Percentiles rank a stretch among this genome's conserved stretches.
Conservation (phyloP, 352 stramenopile species). For the Phytophthora megakarya region DNA sequence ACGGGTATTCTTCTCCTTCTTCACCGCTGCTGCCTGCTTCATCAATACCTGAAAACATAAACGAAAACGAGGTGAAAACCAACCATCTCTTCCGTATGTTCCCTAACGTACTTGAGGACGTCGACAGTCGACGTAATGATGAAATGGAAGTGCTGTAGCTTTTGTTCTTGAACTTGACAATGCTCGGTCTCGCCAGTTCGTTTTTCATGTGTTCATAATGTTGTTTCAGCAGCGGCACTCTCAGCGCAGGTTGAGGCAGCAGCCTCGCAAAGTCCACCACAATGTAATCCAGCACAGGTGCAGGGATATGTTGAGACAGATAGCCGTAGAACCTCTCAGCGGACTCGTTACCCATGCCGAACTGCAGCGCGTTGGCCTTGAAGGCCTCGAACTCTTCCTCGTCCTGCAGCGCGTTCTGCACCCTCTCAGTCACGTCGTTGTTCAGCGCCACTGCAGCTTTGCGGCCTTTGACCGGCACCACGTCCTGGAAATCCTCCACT, state of each 20-base stretch:
- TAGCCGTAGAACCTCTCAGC: slow-evolving; percentile 75
- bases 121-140: slow-evolving; percentile 29
- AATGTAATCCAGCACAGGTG: slow-evolving; percentile 63
- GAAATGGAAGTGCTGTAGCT: slow-evolving; percentile 61
- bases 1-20: slow-evolving; percentile 71
- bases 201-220: slow-evolving; percentile 64
- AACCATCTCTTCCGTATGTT: background rate
- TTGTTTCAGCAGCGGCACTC: slow-evolving; percentile 70
- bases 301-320: slow-evolving; percentile 55
- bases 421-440: slow-evolving; percentile 73
- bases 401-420: slow-evolving; percentile 52
- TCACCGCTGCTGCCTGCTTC: slow-evolving; percentile 60
- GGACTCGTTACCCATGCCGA: slow-evolving; percentile 68
- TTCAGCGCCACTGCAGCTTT: slow-evolving; percentile 79
- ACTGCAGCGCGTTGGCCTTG: slow-evolving; percentile 78
- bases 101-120: slow-evolving; percentile 40
- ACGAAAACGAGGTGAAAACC: background rate
- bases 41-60: slow-evolving; percentile 27
- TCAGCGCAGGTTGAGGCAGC: slow-evolving; percentile 58
- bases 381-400: slow-evolving; percentile 76
- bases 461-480: slow-evolving; percentile 75
- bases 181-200: slow-evolving; percentile 32
- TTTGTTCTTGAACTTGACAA: slow-evolving; percentile 55
- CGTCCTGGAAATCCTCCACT: slow-evolving; percentile 66
- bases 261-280: slow-evolving; percentile 83